phyloP scores from a whole-genome alignment of 2,329 filamentous ascomycete species.

The Seiridium cupressi region DNA sequence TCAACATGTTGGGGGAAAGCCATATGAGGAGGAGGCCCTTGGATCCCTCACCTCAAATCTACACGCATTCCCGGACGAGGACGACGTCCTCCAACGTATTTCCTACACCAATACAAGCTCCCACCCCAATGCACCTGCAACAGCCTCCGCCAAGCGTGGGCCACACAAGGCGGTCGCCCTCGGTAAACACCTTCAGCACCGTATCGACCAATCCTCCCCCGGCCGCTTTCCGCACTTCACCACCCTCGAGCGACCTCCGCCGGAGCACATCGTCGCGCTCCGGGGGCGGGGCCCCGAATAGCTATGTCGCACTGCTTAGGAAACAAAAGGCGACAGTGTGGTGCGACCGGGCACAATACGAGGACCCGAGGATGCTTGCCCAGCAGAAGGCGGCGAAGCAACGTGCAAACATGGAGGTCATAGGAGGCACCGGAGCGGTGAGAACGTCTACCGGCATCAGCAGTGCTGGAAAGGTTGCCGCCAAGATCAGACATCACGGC shows the following conservation, averaged over 20 bases:
- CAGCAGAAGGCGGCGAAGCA: slow-evolving; percentile 86
- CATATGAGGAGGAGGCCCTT: slow-evolving; percentile 26
- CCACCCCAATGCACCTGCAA: slow-evolving; percentile 31
- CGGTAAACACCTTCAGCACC: slow-evolving; percentile 69
- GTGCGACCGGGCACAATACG: slow-evolving; percentile 91
- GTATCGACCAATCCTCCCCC: slow-evolving; percentile 65
- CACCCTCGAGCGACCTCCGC: slow-evolving; percentile 56
- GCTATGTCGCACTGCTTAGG: slow-evolving; percentile 93
- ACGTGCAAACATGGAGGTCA: slow-evolving; percentile 80
- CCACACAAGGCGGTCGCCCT: slow-evolving; percentile 56
- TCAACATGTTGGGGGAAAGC: slow-evolving; percentile 27
- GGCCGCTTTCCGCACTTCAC: slow-evolving; percentile 54
- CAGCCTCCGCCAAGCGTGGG: slow-evolving; percentile 27
- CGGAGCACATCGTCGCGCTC: slow-evolving; percentile 82
- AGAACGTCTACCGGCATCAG: slow-evolving; percentile 64
- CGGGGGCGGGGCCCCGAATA: slow-evolving; percentile 55
- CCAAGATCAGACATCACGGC: slow-evolving; percentile 86
- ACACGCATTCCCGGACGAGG: slow-evolving; percentile 53
- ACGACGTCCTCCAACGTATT: slow-evolving; percentile 57
- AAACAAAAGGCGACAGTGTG: slow-evolving; percentile 98
- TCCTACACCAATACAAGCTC: slow-evolving; percentile 20
- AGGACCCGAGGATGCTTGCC: slow-evolving; percentile 80
- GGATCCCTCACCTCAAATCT: slow-evolving; percentile 31
- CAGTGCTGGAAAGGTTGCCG: slow-evolving; percentile 64
- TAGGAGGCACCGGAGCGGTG: slow-evolving; percentile 53